These are phyloP conservation scores for Actinomucor elegans DNA, from an alignment of 371 early-diverging fungal genomes.

Conservation along the genomic window DNA sequence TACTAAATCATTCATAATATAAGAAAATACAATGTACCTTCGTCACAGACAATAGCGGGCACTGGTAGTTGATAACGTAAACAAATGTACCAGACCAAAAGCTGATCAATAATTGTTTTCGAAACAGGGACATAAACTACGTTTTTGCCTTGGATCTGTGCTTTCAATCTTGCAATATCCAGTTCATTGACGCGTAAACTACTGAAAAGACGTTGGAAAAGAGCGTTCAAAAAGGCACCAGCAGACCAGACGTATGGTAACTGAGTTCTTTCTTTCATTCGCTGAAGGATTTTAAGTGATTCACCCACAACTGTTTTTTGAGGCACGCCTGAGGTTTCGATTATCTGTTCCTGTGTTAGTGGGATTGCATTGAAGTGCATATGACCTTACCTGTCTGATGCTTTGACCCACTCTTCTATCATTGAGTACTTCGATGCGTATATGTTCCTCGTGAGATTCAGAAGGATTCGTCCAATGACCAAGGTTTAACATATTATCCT, in stretches of 20 bases:
- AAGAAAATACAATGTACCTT: conserved; percentile 24
- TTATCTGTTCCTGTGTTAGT: too few relatives aligned
- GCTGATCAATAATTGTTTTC: conserved; percentile 44
- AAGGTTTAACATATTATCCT: conserved; percentile 24
- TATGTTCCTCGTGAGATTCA: conserved; percentile 45
- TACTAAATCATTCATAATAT: not conserved
- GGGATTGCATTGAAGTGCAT: too few relatives aligned
- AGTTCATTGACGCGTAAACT: conserved; percentile 32
- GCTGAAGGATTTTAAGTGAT: conserved; percentile 40
- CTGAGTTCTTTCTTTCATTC: conserved; percentile 52
- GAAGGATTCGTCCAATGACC: conserved; percentile 41
- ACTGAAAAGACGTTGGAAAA: conserved; percentile 43
- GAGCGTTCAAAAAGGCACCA: conserved; percentile 38
- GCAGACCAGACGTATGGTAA: conserved; percentile 53
- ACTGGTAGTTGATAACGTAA: conserved; percentile 45
- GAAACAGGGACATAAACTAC: conserved; percentile 53
- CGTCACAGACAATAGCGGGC: conserved; percentile 53
- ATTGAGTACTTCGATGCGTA: conserved; percentile 43
- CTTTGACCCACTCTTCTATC: conserved; percentile 42
- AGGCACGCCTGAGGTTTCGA: conserved; percentile 47
- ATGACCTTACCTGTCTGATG: conserved; percentile 39
- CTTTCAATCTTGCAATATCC: conserved; percentile 30
- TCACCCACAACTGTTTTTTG: conserved; percentile 50
- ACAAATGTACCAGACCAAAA: conserved; percentile 50
- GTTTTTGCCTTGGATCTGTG: conserved; percentile 41